Evolutionary conservation across 768 basidiomycete species (phyloP).

Genomic region (Saitozyma podzolica): DNA sequence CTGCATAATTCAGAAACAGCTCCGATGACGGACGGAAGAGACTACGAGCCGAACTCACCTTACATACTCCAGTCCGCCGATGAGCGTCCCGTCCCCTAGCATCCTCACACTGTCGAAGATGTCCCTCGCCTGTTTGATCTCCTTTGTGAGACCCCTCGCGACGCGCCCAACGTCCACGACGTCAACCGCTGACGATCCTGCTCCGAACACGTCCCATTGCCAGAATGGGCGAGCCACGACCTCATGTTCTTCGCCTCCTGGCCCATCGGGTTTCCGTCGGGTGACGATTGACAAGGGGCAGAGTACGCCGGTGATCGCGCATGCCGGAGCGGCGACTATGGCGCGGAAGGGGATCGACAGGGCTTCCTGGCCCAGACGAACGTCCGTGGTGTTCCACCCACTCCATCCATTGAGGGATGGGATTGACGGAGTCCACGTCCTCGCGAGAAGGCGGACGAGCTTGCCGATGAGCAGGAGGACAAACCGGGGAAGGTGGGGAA

Average conservation of each 20-base stretch:
- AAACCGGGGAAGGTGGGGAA: no score
- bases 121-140: constrained; percentile 33
- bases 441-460: no score
- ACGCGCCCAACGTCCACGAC: constrained; percentile 27
- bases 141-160: constrained; percentile 30
- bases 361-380: no score
- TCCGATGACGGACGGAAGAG: background rate
- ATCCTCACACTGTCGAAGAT: constrained; percentile 39
- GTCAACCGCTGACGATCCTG: background rate
- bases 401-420: no score
- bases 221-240: constrained; percentile 25
- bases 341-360: constrained; percentile 12
- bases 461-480: no score
- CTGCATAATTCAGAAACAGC: constrained; percentile 14
- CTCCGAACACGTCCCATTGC: constrained; percentile 12
- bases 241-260: constrained; percentile 9
- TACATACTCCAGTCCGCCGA: constrained; percentile 31
- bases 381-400: no score
- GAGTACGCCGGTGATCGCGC: constrained; percentile 12
- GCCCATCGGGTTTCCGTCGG: background rate
- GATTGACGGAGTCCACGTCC: no score
- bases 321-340: constrained; percentile 16
- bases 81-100: constrained; percentile 32
- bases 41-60: constrained; percentile 19
- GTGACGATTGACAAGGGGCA: constrained; percentile 23